These are phyloP conservation scores for Tetrastigma voinierianum DNA, from an alignment of 164 flowering plant species.

Conservation along the genomic window DNA sequence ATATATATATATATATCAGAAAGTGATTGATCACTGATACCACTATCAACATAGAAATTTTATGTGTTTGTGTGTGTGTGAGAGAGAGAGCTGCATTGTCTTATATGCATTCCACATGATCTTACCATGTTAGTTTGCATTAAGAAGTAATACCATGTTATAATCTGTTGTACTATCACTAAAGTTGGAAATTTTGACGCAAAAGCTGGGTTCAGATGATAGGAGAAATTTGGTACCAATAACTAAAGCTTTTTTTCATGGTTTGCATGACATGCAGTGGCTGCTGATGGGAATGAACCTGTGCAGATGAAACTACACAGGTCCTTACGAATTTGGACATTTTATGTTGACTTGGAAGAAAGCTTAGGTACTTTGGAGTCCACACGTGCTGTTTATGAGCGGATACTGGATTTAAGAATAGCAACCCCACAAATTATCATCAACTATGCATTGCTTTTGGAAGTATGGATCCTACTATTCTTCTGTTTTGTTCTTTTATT, in stretches of 20 bases:
- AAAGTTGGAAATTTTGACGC: too few relatives aligned
- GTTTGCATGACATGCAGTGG: slow-evolving; percentile 52
- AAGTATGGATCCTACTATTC: slow-evolving; percentile 41
- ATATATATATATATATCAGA: too few relatives aligned
- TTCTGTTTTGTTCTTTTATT: background rate
- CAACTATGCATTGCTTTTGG: slow-evolving; percentile 84
- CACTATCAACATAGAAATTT: too few relatives aligned
- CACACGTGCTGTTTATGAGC: slow-evolving; percentile 83
- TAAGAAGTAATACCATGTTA: too few relatives aligned
- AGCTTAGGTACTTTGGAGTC: slow-evolving; percentile 81
- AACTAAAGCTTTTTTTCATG: background rate
- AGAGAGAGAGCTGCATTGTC: too few relatives aligned
- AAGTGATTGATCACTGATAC: too few relatives aligned
- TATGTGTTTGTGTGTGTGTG: too few relatives aligned
- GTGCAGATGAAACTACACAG: slow-evolving; percentile 92
- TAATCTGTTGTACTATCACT: too few relatives aligned
- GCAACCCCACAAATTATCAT: slow-evolving; percentile 97
- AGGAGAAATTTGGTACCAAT: background rate
- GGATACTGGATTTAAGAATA: slow-evolving; percentile 82
- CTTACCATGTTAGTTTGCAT: too few relatives aligned
- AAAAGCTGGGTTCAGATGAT: too few relatives aligned
- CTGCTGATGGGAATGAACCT: slow-evolving; percentile 92
- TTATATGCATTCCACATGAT: too few relatives aligned
- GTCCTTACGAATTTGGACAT: slow-evolving; percentile 82
- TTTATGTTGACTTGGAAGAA: slow-evolving; percentile 92